These are phyloP conservation scores for Pascua guehoae DNA, from an alignment of 1,284 basidiomycete species.

Conservation along the genomic window DNA sequence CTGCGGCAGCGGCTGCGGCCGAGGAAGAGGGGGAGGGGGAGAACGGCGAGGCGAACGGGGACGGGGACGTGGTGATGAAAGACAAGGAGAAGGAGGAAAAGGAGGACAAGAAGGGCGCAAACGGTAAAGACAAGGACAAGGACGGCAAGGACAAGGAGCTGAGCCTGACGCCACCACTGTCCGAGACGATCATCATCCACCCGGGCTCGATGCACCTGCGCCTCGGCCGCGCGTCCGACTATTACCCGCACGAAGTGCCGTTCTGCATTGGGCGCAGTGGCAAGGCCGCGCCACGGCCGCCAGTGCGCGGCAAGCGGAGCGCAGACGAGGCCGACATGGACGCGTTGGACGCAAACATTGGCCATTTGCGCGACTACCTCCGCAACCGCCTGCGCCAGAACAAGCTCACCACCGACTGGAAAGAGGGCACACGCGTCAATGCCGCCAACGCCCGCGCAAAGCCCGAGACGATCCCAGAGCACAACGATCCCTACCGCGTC, in stretches of 20 bases:
- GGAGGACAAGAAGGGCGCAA: background rate
- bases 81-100: slow-evolving; percentile 20
- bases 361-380: slow-evolving; percentile 67
- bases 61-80: background rate
- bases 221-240: slow-evolving; percentile 84
- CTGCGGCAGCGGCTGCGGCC: slow-evolving; percentile 4
- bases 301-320: slow-evolving; percentile 30
- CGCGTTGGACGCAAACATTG: slow-evolving; percentile 69
- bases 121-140: background rate
- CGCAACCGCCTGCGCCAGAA: slow-evolving; percentile 82
- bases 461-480: slow-evolving; percentile 74
- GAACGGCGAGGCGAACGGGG: too few species aligned
- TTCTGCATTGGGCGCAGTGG: slow-evolving; percentile 42
- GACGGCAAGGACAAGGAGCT: slow-evolving; percentile 1
- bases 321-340: slow-evolving; percentile 10
- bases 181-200: slow-evolving; percentile 75
- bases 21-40: slow-evolving; percentile 12
- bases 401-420: slow-evolving; percentile 72
- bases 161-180: slow-evolving; percentile 19
- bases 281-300: slow-evolving; percentile 16
- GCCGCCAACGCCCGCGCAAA: slow-evolving; percentile 52
- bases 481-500: slow-evolving; percentile 71
- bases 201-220: slow-evolving; percentile 83
- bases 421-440: slow-evolving; percentile 70
- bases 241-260: slow-evolving; percentile 46